These are phyloP conservation scores for Sanghuangporus weigelae DNA, from an alignment of 1,284 basidiomycete species.

Conservation along the genomic window DNA sequence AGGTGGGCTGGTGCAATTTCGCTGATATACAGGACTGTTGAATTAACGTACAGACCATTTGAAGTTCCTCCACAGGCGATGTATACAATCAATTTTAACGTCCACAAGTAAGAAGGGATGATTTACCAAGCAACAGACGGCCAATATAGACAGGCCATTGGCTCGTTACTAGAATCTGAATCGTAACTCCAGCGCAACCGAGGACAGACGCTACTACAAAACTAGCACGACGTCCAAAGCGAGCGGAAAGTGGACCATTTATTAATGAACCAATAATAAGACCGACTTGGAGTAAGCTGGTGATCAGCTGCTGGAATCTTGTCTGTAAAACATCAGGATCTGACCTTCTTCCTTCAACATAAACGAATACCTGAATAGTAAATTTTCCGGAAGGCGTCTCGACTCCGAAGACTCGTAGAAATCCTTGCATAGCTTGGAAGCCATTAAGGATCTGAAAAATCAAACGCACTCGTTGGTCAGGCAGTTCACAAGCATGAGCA, in stretches of 20 bases:
- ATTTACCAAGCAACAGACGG: conserved; percentile 16
- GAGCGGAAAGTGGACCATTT: conserved; percentile 17
- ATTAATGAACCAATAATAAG: conserved; percentile 15
- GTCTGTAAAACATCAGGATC: conserved; percentile 1
- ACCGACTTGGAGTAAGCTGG: conserved; percentile 19
- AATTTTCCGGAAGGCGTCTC: conserved; percentile 4
- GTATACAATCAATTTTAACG: not conserved
- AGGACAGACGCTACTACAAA: conserved; percentile 17
- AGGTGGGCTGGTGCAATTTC: conserved; percentile 15
- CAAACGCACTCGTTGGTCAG: not conserved
- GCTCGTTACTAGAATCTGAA: conserved; percentile 19
- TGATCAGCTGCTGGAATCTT: conserved; percentile 21
- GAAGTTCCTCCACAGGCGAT: conserved; percentile 10
- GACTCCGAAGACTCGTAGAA: conserved; percentile 17
- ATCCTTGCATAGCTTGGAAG: conserved; percentile 21
- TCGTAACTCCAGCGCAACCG: conserved; percentile 15
- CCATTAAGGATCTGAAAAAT: conserved; percentile 18
- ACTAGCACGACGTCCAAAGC: conserved; percentile 16
- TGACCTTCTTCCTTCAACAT: not conserved
- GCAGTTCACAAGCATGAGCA: not conserved
- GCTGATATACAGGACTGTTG: conserved; percentile 20
- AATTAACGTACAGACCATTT: conserved; percentile 20
- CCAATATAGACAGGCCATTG: conserved; percentile 20
- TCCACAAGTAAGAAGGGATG: not conserved
- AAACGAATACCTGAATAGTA: conserved; percentile 11